Conservation (phyloP, 805 yeast genomes). For the Pichia paraexigua region DNA sequence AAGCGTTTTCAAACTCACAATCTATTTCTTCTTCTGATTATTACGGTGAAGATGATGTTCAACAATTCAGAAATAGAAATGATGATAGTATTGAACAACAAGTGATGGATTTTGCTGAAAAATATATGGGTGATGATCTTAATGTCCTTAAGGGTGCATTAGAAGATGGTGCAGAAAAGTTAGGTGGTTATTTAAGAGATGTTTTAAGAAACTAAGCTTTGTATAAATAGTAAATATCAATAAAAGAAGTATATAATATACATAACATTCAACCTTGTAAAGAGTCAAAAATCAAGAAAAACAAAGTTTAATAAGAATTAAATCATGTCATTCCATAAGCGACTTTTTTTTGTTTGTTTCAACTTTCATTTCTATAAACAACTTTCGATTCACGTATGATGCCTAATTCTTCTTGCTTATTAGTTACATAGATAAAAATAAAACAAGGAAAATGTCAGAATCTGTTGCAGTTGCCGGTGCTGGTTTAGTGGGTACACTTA, state of each 20-base stretch:
- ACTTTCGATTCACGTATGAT: too few relatives aligned
- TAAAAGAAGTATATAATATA: neutral
- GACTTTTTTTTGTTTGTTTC: too few relatives aligned
- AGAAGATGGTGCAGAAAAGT: slow-evolving; percentile 87
- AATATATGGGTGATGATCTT: slow-evolving; percentile 76
- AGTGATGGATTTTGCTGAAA: slow-evolving; percentile 53
- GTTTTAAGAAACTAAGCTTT: slow-evolving; percentile 44
- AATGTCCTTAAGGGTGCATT: slow-evolving; percentile 84
- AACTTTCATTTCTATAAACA: too few relatives aligned
- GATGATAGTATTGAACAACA: slow-evolving; percentile 38
- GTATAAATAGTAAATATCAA: neutral
- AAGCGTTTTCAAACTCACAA: slow-evolving; percentile 75
- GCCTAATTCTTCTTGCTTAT: too few relatives aligned
- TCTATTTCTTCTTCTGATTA: slow-evolving; percentile 88
- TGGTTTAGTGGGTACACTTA: slow-evolving; percentile 81
- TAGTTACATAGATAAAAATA: too few relatives aligned
- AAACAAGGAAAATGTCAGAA: slow-evolving; percentile 14
- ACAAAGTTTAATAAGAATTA: too few relatives aligned
- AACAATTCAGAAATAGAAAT: slow-evolving; percentile 11
- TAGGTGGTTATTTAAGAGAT: slow-evolving; percentile 81
- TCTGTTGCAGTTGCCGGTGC: slow-evolving; percentile 71
- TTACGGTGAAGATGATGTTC: slow-evolving; percentile 66
- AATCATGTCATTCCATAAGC: too few relatives aligned
- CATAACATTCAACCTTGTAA: neutral
- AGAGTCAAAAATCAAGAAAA: too few relatives aligned